phyloP scores from a whole-genome alignment of 2,329 filamentous ascomycete genomes.

The Alternaria metachromatica region DNA sequence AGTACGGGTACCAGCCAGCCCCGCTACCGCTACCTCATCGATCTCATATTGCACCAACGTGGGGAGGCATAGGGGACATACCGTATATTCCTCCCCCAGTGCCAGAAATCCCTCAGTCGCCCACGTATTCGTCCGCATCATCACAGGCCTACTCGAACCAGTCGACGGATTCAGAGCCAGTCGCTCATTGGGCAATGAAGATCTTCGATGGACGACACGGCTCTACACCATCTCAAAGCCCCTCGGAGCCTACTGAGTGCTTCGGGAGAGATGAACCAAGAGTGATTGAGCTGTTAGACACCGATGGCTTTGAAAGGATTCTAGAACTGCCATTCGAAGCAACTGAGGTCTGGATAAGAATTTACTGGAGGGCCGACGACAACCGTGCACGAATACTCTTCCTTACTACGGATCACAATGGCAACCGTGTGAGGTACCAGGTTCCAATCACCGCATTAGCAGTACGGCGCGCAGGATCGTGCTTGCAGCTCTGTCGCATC shows the following conservation, averaged over 20 bases:
- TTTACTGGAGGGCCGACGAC: slow-evolving; percentile 61
- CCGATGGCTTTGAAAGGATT: slow-evolving; percentile 52
- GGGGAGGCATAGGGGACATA: slow-evolving; percentile 37
- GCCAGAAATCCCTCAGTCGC: slow-evolving; percentile 51
- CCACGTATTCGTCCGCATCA: slow-evolving; percentile 52
- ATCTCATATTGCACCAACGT: slow-evolving; percentile 24
- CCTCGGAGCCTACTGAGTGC: slow-evolving; percentile 44
- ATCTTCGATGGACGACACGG: slow-evolving; percentile 53
- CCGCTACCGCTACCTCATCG: slow-evolving; percentile 20
- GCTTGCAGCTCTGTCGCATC: slow-evolving; percentile 50
- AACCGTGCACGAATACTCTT: slow-evolving; percentile 62
- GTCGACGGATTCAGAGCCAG: slow-evolving; percentile 42
- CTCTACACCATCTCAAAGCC: slow-evolving; percentile 44
- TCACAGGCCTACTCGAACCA: slow-evolving; percentile 49
- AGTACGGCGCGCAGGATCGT: slow-evolving; percentile 50
- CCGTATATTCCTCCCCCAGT: slow-evolving; percentile 44
- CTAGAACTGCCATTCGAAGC: slow-evolving; percentile 56
- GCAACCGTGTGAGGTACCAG: slow-evolving; percentile 55
- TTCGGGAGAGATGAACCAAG: slow-evolving; percentile 45
- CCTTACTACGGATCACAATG: slow-evolving; percentile 51
- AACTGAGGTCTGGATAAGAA: slow-evolving; percentile 54
- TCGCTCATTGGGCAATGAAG: slow-evolving; percentile 53
- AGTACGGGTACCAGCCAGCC: slow-evolving; percentile 18
- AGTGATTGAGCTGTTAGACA: slow-evolving; percentile 42
- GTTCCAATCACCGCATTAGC: slow-evolving; percentile 58